Conservation (phyloP, 306 rosid species). For the Adenanthera pavonina region DNA sequence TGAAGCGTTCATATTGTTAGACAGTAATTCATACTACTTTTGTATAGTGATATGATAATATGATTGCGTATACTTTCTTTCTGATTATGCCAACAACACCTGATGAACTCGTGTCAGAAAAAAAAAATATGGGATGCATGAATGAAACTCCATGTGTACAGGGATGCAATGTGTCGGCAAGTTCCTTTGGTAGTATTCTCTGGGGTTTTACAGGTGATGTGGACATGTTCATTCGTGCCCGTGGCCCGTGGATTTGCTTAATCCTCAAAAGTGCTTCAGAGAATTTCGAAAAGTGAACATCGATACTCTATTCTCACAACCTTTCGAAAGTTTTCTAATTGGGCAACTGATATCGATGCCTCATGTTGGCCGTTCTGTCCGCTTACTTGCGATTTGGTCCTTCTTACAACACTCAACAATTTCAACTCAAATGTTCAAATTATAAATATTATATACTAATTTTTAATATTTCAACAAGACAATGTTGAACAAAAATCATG, state of each 20-base stretch:
- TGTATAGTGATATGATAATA: no score
- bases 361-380: background rate
- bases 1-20: conserved; percentile 18
- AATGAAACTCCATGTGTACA: background rate
- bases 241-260: background rate
- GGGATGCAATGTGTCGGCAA: background rate
- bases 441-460: background rate
- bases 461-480: background rate
- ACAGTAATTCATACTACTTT: background rate
- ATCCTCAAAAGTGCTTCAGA: background rate
- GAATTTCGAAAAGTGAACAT: background rate
- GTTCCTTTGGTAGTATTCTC: background rate
- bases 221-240: background rate
- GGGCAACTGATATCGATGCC: background rate
- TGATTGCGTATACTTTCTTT: background rate
- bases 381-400: no score
- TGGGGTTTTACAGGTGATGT: background rate
- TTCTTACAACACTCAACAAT: no score
- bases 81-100: conserved; percentile 8
- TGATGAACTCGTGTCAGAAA: background rate
- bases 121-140: background rate
- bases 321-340: background rate
- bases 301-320: background rate
- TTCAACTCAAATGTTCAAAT: background rate
- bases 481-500: no score